Percentiles rank a stretch among this genome's conserved stretches.
Evolutionary conservation across 208 protist species (phyloP).

Genomic region (Wallacemonas rigidus): DNA sequence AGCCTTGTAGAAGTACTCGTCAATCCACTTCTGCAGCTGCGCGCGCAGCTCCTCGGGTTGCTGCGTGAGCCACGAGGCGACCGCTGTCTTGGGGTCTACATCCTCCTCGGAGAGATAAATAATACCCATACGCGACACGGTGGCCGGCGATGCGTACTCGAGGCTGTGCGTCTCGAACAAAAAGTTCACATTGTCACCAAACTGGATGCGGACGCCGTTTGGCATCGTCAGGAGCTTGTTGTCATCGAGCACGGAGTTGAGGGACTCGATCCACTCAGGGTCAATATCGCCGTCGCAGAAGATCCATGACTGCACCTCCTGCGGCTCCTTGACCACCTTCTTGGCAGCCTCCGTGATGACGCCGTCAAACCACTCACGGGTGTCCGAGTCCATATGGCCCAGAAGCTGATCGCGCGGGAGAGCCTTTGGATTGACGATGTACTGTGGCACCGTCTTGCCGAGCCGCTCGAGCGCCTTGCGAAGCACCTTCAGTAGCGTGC

Average conservation of each 20-base stretch:
- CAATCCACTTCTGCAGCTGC: slow-evolving; percentile 85
- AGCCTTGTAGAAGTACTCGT: slow-evolving; percentile 93
- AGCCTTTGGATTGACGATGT: slow-evolving; percentile 98
- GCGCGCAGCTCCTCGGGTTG: slow-evolving; percentile 76
- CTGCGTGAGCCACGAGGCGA: slow-evolving; percentile 91
- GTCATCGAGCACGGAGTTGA: slow-evolving; percentile 99
- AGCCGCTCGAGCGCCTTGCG: slow-evolving; percentile 85
- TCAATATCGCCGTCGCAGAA: slow-evolving; percentile 99
- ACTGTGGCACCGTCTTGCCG: slow-evolving; percentile 81
- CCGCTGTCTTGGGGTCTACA: slow-evolving; percentile 91
- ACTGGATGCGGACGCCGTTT: slow-evolving; percentile 98
- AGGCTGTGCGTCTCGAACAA: slow-evolving; percentile 98
- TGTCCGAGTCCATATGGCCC: slow-evolving; percentile 98
- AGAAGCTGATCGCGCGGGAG: slow-evolving; percentile 95
- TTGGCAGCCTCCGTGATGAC: slow-evolving; percentile 95
- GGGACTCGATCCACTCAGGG: slow-evolving; percentile 98
- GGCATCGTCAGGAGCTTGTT: slow-evolving; percentile 98
- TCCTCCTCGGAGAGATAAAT: slow-evolving; percentile 98
- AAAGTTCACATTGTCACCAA: slow-evolving; percentile 98
- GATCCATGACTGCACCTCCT: slow-evolving; percentile 93
- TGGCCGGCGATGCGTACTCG: slow-evolving; percentile 96
- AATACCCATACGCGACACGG: slow-evolving; percentile 98
- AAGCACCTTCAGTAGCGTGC: slow-evolving; percentile 93
- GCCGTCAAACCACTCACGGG: slow-evolving; percentile 98
- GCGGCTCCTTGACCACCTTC: slow-evolving; percentile 94